Conservation (phyloP, 169 alveolate species). For the Cryptosporidium parvum region DNA sequence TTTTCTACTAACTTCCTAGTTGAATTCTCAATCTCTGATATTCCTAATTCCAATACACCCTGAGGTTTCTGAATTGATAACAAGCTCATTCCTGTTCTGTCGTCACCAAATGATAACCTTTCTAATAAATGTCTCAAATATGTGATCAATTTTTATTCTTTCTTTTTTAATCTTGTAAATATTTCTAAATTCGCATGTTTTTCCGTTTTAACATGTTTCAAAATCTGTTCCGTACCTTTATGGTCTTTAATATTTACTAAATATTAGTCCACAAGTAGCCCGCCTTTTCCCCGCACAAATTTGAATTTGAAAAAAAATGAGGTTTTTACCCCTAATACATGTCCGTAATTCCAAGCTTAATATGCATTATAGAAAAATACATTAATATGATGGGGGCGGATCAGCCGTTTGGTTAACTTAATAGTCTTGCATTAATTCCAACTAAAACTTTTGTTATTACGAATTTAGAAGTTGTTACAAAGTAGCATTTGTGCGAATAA, state of each 20-base stretch:
- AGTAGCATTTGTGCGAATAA: too few relatives aligned
- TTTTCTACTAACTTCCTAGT: conserved; percentile 46
- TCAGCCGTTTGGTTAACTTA: not conserved
- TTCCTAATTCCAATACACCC: conserved; percentile 10
- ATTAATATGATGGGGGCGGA: too few relatives aligned
- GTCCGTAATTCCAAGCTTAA: not conserved
- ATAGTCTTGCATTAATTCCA: not conserved
- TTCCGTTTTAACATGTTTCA: not conserved
- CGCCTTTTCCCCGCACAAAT: conserved; percentile 42
- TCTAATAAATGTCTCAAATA: conserved; percentile 5
- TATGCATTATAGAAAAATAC: not conserved
- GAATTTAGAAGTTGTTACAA: not conserved
- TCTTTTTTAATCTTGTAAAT: not conserved
- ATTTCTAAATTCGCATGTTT: conserved; percentile 12
- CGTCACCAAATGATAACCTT: not conserved
- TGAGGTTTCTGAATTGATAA: not conserved
- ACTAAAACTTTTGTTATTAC: too few relatives aligned
- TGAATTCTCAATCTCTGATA: conserved; percentile 33
- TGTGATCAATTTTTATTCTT: not conserved
- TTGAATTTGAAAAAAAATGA: conserved; percentile 20
- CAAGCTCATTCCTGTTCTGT: not conserved
- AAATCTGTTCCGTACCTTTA: conserved; percentile 43
- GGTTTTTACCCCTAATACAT: not conserved
- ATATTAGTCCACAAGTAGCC: conserved; percentile 59
- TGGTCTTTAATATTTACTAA: conserved; percentile 4